These are phyloP conservation scores for Fraxinus americana DNA, from an alignment of 257 asterid species.

Conservation along the genomic window DNA sequence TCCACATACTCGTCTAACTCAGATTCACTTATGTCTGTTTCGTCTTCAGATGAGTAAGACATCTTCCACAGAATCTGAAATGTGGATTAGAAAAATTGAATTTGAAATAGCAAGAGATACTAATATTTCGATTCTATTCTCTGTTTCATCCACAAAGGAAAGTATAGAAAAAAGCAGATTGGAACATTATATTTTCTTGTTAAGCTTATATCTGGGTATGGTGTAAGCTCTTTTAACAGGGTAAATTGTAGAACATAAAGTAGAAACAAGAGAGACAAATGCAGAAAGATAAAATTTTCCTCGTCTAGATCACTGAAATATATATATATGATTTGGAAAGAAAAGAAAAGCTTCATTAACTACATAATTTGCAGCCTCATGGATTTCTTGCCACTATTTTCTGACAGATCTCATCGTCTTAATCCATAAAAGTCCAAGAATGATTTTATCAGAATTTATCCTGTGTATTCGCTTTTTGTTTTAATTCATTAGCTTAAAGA, in stretches of 20 bases:
- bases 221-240: not conserved
- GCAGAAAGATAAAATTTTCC: not conserved
- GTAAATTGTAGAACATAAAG: not conserved
- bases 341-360: not conserved
- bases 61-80: conserved; percentile 36
- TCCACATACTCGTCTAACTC: conserved; percentile 63
- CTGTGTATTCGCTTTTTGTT: not conserved
- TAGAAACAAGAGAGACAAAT: not conserved
- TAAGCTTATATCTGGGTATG: not conserved
- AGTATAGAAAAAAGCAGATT: not conserved
- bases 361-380: not conserved
- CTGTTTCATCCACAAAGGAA: not conserved
- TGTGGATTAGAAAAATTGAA: not conserved
- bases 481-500: not conserved
- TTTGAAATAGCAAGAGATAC: conserved; percentile 4
- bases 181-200: not conserved
- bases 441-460: not conserved
- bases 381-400: not conserved
- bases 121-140: not conserved
- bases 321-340: not conserved
- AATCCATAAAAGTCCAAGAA: conserved; percentile 1
- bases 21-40: conserved; percentile 64
- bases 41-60: conserved; percentile 60
- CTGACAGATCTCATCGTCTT: not conserved
- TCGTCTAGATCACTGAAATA: not conserved